Evolutionary conservation across 495 filamentous ascomycete species (phyloP).

Genomic region (Penicillium canescens): DNA sequence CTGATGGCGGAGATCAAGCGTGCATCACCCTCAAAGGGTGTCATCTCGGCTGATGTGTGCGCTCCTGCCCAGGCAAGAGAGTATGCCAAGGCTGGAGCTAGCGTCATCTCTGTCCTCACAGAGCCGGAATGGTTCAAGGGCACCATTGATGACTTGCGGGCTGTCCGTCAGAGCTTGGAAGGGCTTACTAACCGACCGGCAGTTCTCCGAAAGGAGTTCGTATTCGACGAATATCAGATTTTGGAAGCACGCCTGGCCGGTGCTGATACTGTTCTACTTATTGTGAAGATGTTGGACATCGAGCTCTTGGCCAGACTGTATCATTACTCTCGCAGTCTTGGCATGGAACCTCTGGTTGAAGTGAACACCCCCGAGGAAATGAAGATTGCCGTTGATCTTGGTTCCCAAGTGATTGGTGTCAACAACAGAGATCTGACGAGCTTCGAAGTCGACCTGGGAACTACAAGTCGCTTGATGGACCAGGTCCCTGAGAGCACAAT

Average conservation of each 20-base stretch:
- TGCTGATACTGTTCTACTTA: conserved; percentile 92
- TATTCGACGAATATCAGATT: conserved; percentile 98
- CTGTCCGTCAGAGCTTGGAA: conserved; percentile 82
- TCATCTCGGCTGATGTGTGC: conserved; percentile 83
- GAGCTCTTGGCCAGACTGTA: conserved; percentile 78
- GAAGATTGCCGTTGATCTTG: conserved; percentile 79
- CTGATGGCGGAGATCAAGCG: conserved; percentile 98
- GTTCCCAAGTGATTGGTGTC: conserved; percentile 93
- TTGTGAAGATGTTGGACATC: conserved; percentile 94
- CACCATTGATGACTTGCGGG: conserved; percentile 87
- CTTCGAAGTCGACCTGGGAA: conserved; percentile 95
- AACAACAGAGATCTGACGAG: conserved; percentile 96
- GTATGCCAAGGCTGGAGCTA: conserved; percentile 92
- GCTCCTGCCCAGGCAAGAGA: conserved; percentile 87
- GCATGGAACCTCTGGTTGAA: conserved; percentile 98
- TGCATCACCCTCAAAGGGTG: conserved; percentile 93
- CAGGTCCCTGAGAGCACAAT: conserved; percentile 84
- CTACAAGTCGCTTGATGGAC: conserved; percentile 85
- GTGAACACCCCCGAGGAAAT: conserved; percentile 95
- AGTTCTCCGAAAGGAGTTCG: conserved; percentile 92
- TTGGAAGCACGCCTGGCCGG: conserved; percentile 91
- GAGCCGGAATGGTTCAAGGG: conserved; percentile 99
- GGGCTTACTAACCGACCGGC: conserved; percentile 91
- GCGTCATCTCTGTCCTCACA: conserved; percentile 94
- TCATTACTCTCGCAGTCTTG: conserved; percentile 81